phyloP scores from a whole-genome alignment of 495 filamentous ascomycete genomes.

The Neurospora pannonica region DNA sequence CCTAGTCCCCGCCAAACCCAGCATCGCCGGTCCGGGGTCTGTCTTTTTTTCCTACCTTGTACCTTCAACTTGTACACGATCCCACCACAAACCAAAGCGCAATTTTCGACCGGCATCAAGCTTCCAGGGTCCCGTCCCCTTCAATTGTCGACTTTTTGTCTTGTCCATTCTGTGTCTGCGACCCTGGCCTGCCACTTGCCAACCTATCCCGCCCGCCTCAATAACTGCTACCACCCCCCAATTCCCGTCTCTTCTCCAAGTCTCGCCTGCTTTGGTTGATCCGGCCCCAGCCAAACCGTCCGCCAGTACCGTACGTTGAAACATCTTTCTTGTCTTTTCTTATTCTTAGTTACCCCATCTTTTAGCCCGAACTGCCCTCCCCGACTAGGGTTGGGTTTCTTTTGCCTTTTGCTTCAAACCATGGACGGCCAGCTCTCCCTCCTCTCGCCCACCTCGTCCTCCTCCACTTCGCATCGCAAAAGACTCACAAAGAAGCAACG shows the following conservation, averaged over 20 bases:
- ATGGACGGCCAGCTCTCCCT: conserved; percentile 33
- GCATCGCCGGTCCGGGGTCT: background rate
- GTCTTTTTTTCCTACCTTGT: background rate
- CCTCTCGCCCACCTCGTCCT: conserved; percentile 16
- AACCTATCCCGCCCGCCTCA: conserved; percentile 16
- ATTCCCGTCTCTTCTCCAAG: background rate
- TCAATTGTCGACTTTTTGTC: background rate
- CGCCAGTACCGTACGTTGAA: conserved; percentile 7
- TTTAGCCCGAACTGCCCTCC: conserved; percentile 14
- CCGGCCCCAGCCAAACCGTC: background rate
- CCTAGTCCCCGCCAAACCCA: background rate
- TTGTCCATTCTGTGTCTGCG: conserved; percentile 1
- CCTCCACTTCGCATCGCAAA: conserved; percentile 36
- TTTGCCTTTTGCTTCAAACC: conserved; percentile 9
- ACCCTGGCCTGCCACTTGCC: conserved; percentile 5
- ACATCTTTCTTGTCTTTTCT: conserved; percentile 12
- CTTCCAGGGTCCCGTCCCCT: background rate
- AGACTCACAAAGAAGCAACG: conserved; percentile 45
- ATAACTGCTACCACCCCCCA: conserved; percentile 7
- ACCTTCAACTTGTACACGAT: background rate
- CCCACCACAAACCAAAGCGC: conserved; percentile 14
- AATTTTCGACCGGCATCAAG: conserved; percentile 15
- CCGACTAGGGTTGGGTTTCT: conserved; percentile 15
- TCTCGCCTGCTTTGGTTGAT: background rate
- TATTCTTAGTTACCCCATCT: conserved; percentile 18